Conservation (phyloP, 345 rosid genomes). For the Arabidopsis arenosa region DNA sequence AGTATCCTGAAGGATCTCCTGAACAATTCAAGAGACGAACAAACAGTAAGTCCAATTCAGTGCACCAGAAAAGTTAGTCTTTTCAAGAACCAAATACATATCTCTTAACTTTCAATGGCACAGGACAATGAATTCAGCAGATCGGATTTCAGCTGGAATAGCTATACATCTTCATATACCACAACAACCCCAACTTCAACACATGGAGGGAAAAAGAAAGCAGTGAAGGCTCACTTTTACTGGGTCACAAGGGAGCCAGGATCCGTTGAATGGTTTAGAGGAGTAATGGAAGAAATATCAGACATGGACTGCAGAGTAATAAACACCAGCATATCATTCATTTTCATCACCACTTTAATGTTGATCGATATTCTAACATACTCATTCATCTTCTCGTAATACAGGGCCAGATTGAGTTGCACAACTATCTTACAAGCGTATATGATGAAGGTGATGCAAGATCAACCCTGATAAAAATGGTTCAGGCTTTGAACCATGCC, state of each 20-base stretch:
- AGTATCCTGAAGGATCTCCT: constrained; percentile 91
- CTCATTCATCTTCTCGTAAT: constrained; percentile 21
- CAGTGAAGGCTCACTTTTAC: constrained; percentile 81
- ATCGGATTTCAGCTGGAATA: constrained; percentile 76
- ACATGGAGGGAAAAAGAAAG: constrained; percentile 59
- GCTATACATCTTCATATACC: constrained; percentile 61
- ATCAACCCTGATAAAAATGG: constrained; percentile 94
- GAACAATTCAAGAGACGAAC: constrained; percentile 80
- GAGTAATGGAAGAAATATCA: constrained; percentile 94
- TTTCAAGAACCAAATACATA: constrained; percentile 22
- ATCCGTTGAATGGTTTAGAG: constrained; percentile 96
- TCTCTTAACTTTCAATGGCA: constrained; percentile 47
- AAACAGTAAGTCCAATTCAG: constrained; percentile 47
- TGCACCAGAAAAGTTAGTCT: neutral
- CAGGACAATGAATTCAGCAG: constrained; percentile 65
- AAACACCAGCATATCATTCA: constrained; percentile 21
- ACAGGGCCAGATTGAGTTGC: constrained; percentile 95
- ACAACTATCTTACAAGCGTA: constrained; percentile 94
- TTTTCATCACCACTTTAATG: neutral
- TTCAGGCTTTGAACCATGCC: constrained; percentile 96
- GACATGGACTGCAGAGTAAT: constrained; percentile 87
- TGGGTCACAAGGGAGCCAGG: constrained; percentile 98
- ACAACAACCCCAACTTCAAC: constrained; percentile 51
- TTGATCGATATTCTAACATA: constrained; percentile 10
- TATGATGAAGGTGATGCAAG: constrained; percentile 99